Base-by-base conservation (phyloP, 768 basidiomycete species). In the Boletales sp. region DNA sequence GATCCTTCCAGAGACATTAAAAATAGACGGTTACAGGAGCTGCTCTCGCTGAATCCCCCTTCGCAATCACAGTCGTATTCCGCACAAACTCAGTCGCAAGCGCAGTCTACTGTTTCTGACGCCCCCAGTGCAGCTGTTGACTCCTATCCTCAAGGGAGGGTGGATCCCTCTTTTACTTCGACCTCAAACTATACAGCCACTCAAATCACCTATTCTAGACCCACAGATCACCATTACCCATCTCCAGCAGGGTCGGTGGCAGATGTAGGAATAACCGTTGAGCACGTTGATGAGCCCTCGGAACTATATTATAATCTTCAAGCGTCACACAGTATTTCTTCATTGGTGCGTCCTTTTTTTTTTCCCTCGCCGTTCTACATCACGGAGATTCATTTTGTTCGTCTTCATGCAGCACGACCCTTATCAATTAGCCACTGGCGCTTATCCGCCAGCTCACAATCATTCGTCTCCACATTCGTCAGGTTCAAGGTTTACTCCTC, bases 11-110 rank as follows among this genome's bases (percentile, higher is more conserved):
- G 51, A 39, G 56, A 45, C 3, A 47, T 65, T 8, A 39, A 56
- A 9, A 61, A 44, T 15, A 61, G 56, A 43, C 64, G 64, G 0
- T 30, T 66, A 4, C 64, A 64, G 32, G 54, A 65, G n/a, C 25
- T 65, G 18, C 62, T 65, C 17, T 57, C 61, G 5, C 2, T 31
- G 56, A 6, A 5, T 21, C 4, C 14, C 51, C 2, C 25, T 28
- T 28, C 25, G 25, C 25, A 28, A 28, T 33, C 60, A 8, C 43
- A 59, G 36, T 0, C 51, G 4, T 28, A 44, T 30, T 14, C 41
- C 39, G 17, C 31, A 25, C 21, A 34, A 28, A 41, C 8, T 37
- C 54, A 47, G 13, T 19, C 44, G 31, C 47, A 17, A 11, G 55
- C 49, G 17, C 53, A 42, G 28, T 37, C 31, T 3, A 31, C 18